Evolutionary conservation across 805 yeast species (phyloP), one percentile per base, ranked within the genome.

Genomic region (Komagataella pastoris): DNA sequence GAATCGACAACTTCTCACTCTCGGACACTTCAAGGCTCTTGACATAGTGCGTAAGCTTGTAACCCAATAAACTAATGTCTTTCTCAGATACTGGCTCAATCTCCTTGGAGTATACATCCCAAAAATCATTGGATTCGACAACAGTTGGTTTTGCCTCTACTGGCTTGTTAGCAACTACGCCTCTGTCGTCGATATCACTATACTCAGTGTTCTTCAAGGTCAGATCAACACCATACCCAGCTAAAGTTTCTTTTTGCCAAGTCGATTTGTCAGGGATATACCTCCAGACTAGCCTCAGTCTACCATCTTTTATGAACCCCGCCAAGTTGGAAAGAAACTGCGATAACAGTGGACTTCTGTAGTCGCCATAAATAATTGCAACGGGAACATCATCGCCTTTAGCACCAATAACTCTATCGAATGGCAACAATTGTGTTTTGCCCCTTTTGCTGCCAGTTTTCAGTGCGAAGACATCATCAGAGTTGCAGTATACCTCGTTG

Each of bases 401-500:
- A 30, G 14, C 40, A 0, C 95, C 95, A 49, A 87, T 71, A 0
- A 84, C 68, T 52, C 88, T 71, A 59, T 91, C 97, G 54, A 77
- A 75, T 0, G 79, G 70, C 3, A 67, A n/a, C n/a, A n/a, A n/a
- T n/a, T n/a, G n/a, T n/a, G n/a, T n/a, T n/a, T n/a, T n/a, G n/a
- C n/a, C n/a, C n/a, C n/a, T n/a, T n/a, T n/a, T n/a, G n/a, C n/a
- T 66, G 23, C 70, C 69, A 0, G 87, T 77, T 62, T 84, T 83
- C 52, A 93, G 70, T 2, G 97, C 95, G 63, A 79, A 93, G 1
- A 88, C 75, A 53, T 85, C 95, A 52, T 79, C 86, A 2, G 82
- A 69, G 7, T 82, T 77, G 58, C 89, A 81, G 59, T 82, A 83
- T 2, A 73, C 62, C 23, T 71, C 70, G 49, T 77, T 76, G 53